A percentile compares a stretch with the other conserved stretches of the same genome.
These are phyloP conservation scores for Letharia columbiana DNA, from an alignment of 495 filamentous ascomycete genomes.

Conservation along the genomic window DNA sequence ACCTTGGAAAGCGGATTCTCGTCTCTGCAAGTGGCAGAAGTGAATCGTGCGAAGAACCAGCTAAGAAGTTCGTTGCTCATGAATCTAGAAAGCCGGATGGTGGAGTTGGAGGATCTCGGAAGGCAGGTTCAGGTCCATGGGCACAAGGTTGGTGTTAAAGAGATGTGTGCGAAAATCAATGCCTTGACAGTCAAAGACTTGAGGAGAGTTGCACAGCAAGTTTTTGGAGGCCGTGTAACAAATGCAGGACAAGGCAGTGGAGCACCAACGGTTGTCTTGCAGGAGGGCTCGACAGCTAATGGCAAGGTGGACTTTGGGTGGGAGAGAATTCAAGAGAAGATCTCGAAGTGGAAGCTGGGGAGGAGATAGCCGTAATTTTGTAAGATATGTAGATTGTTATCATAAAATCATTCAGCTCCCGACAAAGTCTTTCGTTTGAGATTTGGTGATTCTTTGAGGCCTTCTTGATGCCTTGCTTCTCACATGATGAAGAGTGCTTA, in stretches of 20 bases:
- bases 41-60: slow-evolving; percentile 97
- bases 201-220: slow-evolving; percentile 68
- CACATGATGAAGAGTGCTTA: no score
- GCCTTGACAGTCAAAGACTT: slow-evolving; percentile 72
- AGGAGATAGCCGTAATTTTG: slow-evolving; percentile 37
- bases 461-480: background rate
- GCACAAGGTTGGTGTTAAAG: slow-evolving; percentile 75
- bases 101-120: slow-evolving; percentile 95
- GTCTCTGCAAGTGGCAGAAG: slow-evolving; percentile 66
- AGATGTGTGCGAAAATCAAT: slow-evolving; percentile 89
- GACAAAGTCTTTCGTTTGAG: background rate
- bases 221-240: slow-evolving; percentile 67
- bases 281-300: slow-evolving; percentile 59
- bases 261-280: slow-evolving; percentile 87
- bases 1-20: slow-evolving; percentile 61
- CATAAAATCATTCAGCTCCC: slow-evolving; percentile 9
- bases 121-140: slow-evolving; percentile 94
- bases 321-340: slow-evolving; percentile 80
- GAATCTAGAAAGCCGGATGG: slow-evolving; percentile 97
- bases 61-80: slow-evolving; percentile 83
- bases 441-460: background rate
- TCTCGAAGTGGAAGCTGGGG: slow-evolving; percentile 76
- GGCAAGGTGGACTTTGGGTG: slow-evolving; percentile 54
- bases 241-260: slow-evolving; percentile 77
- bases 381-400: background rate